These are phyloP conservation scores for Termitomyces sp. DNA, from an alignment of 768 basidiomycete species.

Conservation along the genomic window DNA sequence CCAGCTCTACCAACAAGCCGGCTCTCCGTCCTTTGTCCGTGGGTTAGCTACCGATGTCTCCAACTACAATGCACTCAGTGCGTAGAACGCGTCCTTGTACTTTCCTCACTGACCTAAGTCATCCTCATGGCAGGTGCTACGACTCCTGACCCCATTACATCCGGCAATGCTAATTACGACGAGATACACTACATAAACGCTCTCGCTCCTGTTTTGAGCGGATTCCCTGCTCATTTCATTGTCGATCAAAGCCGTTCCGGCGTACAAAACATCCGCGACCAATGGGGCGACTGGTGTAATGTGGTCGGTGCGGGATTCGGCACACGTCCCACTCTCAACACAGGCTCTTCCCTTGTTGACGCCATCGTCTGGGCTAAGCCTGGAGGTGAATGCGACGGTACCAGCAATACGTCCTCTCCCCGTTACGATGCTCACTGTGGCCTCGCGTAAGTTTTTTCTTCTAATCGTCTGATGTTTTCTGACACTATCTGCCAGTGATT, in stretches of 20 bases:
- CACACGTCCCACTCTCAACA: constrained; percentile 50
- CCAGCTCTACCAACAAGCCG: constrained; percentile 43
- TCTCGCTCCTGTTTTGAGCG: constrained; percentile 42
- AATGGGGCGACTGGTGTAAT: constrained; percentile 71
- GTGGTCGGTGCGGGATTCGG: constrained; percentile 62
- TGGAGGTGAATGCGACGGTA: constrained; percentile 64
- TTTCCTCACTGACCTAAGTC: constrained; percentile 11
- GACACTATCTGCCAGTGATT: constrained; percentile 33
- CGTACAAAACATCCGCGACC: constrained; percentile 52
- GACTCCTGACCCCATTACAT: constrained; percentile 56
- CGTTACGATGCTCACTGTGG: constrained; percentile 51
- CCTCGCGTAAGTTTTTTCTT: constrained; percentile 32
- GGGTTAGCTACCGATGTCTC: constrained; percentile 58
- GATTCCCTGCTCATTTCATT: constrained; percentile 59
- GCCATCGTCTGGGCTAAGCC: constrained; percentile 66
- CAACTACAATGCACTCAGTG: constrained; percentile 40
- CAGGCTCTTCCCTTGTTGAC: constrained; percentile 49
- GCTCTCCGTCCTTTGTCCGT: constrained; percentile 52
- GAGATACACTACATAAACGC: constrained; percentile 57
- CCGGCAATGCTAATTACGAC: constrained; percentile 56
- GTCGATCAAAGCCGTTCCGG: constrained; percentile 66
- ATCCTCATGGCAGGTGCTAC: constrained; percentile 34
- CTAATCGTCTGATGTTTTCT: not conserved
- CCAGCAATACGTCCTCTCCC: constrained; percentile 46
- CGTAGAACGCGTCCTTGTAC: not conserved